Conservation (phyloP, 257 asterid species). For the Solanum corneliomulleri region DNA sequence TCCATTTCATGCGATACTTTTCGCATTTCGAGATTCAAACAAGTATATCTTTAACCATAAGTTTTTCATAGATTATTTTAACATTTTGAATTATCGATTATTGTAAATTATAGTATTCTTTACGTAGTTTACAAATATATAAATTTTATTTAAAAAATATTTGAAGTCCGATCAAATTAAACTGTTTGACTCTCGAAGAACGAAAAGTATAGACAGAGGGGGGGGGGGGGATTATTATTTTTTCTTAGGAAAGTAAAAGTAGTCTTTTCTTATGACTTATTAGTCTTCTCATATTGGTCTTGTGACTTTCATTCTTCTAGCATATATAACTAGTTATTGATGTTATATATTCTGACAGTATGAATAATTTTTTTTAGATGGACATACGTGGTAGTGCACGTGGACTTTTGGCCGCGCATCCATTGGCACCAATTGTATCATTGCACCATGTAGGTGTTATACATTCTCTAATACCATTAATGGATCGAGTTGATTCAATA, state of each 20-base stretch:
- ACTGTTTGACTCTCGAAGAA: no score
- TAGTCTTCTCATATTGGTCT: neutral
- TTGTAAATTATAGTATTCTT: no score
- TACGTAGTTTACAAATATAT: no score
- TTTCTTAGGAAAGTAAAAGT: neutral
- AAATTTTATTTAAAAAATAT: no score
- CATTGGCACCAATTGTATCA: slow-evolving; percentile 64
- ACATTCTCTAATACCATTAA: slow-evolving; percentile 38
- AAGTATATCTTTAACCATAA: no score
- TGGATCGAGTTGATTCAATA: slow-evolving; percentile 33
- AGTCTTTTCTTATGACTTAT: neutral
- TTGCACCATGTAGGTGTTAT: slow-evolving; percentile 70
- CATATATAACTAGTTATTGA: no score
- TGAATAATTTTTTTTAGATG: slow-evolving; percentile 14
- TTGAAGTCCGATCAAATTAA: no score
- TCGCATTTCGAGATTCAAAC: no score
- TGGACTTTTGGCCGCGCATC: slow-evolving; percentile 80
- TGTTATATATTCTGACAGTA: neutral
- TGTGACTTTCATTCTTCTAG: neutral
- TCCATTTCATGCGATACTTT: no score
- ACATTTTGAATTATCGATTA: no score
- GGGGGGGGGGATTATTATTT: neutral
- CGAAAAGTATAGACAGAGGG: accelerated
- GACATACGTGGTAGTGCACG: slow-evolving; percentile 60
- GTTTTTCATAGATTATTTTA: no score